Conservation (phyloP, 306 rosid genomes). For the Vigna radiata region DNA sequence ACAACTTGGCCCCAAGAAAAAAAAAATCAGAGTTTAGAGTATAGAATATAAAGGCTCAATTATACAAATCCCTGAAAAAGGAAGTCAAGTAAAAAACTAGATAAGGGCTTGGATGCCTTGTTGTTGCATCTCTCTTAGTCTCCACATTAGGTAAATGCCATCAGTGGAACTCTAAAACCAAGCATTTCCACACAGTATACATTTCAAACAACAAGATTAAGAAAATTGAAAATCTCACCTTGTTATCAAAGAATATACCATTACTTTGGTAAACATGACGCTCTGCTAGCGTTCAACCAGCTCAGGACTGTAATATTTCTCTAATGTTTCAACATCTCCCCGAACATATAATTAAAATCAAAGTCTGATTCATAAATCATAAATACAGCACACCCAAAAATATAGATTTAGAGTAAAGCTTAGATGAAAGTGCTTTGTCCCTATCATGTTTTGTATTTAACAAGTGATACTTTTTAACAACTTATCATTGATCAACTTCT, state of each 20-base stretch:
- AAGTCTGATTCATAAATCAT: constrained; percentile 45
- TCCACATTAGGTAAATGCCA: constrained; percentile 78
- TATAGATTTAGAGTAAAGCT: too few species aligned
- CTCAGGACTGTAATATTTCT: constrained; percentile 78
- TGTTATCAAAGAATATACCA: constrained; percentile 86
- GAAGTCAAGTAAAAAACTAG: constrained; percentile 40
- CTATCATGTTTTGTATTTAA: constrained; percentile 30
- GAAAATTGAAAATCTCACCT: constrained; percentile 57
- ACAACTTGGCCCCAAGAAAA: constrained; percentile 19
- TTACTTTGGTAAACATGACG: constrained; percentile 68
- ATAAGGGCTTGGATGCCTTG: constrained; percentile 82
- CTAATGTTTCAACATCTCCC: constrained; percentile 84
- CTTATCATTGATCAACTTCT: constrained; percentile 16
- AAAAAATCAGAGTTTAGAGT: too few species aligned
- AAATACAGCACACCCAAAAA: too few species aligned
- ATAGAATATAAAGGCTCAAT: too few species aligned
- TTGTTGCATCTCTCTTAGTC: constrained; percentile 83
- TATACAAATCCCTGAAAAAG: constrained; percentile 40
- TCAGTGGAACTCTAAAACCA: not conserved
- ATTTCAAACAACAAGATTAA: constrained; percentile 9
- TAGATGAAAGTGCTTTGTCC: constrained; percentile 5
- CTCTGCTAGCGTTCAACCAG: constrained; percentile 93
- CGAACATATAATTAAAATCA: constrained; percentile 47
- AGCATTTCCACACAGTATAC: not conserved
- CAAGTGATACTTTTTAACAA: constrained; percentile 19